Evolutionary conservation across 2,329 filamentous ascomycete species (phyloP), one percentile per base, ranked within the genome.

Genomic region (Magnaporthales sp.): DNA sequence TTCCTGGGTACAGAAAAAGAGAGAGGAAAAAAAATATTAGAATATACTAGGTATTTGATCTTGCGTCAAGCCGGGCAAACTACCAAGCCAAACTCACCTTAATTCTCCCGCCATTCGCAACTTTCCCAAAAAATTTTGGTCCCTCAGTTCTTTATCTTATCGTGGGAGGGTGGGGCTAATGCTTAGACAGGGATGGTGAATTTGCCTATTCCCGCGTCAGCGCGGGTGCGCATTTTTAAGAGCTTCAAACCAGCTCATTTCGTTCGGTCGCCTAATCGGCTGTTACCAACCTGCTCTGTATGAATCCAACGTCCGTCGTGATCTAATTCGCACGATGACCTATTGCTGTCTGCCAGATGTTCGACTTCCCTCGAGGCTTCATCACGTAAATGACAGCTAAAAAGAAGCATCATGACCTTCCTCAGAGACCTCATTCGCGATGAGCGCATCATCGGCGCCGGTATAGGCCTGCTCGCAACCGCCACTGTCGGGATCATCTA

Each of bases 391-490:
- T 51, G 38, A 51, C 13, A 4, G 4, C 4, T 19, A 51, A 11
- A 19, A 51, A 11, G n/a, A 15, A 30, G 64, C 65, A 68, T 67
- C 67, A 84, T 85, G 82, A 75, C 75, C 64, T 78, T 76, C 72
- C 60, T 76, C 67, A 74, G 74, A 60, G 56, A 26, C 62, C 76
- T 78, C 24, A 54, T 77, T 32, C 81, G 80, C 70, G 81, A 86
- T 75, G 83, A 86, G 72, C 80, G 83, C 69, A 72, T 85, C 61
- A 77, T 89, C 67, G 78, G 87, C 65, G 77, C 82, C 56, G 80
- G 80, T 62, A 79, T 87, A 66, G 82, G 82, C 61, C 73, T 90
- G 66, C 84, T 87, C 69, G 82, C 88, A 56, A 84, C 87, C 71
- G 76, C 84, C 70, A 79, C 89, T 68, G 75, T 89, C 67, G 79